Evolutionary conservation across 1,139 yeast genomes (phyloP), one percentile per base, ranked within the genome.

Genomic region (Nakaseomyces delphensis): DNA sequence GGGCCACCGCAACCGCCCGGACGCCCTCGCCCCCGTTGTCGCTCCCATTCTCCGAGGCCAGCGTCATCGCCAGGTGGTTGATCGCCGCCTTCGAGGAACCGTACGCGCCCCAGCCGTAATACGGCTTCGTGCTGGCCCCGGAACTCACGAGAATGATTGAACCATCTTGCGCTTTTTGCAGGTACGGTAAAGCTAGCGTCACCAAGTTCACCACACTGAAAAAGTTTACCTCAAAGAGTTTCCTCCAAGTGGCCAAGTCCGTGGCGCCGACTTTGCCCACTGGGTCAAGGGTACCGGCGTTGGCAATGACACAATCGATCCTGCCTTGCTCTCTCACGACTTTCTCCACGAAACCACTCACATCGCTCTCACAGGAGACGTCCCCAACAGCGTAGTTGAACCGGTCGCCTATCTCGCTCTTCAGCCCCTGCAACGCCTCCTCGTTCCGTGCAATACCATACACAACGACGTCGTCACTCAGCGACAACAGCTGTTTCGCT

Each of bases 21-120:
- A 89, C 67, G 4, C 15, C 19, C 6, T 43, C 40, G 57, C 84
- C 93, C 54, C 85, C 95, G n/a, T 68, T 66, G 21, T 89, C 67
- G 4, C 15, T 25, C 6, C 41, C 40, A 57, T 85, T 94, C 54
- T 85, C 95, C 6, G 66, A 68, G 1, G 84, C 81, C 19, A 89
- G 62, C n/a, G 85, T 74, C 38, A 66, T 57, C 6, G 83, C 78
- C 45, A 86, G 69, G 54, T 79, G 87, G 62, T 89, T 85, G 46
- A 87, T 61, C 0, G 96, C 95, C 1, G 96, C 96, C 62, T 89
- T 89, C 19, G 95, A 78, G 2, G 86, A 68, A 1, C 96, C 95
- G 54, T 89, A 89, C 4, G 95, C 94, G 30, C 82, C 82, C 96
- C 96, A 87, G 13, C 87, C 87, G 52, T 64, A 64, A 48, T 47